Conservation (phyloP, 345 rosid genomes). For the Camelina hispida region DNA sequence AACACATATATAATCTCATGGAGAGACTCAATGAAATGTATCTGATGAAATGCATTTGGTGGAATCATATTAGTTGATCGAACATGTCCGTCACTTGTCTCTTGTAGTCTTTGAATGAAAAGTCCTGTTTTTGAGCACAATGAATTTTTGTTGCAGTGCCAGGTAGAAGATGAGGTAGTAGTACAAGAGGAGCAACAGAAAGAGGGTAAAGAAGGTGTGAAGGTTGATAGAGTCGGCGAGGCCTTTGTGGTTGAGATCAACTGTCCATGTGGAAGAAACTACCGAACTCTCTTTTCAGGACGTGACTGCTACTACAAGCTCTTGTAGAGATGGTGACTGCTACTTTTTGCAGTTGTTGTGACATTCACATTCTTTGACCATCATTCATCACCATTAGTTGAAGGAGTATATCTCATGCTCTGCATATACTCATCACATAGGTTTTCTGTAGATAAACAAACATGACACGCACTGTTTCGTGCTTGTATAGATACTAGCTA, state of each 20-base stretch:
- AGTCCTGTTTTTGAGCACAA: not conserved
- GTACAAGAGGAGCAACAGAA: constrained; percentile 26
- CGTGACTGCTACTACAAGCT: constrained; percentile 51
- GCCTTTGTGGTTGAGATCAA: constrained; percentile 48
- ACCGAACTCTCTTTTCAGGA: constrained; percentile 46
- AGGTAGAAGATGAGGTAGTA: not conserved
- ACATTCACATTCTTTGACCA: too few species aligned
- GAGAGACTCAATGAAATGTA: too few species aligned
- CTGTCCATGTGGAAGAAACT: constrained; percentile 46
- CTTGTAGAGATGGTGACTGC: constrained; percentile 27
- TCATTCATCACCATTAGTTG: too few species aligned
- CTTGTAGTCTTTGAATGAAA: constrained; percentile 2
- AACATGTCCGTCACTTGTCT: not conserved
- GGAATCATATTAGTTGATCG: too few species aligned
- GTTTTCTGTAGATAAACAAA: too few species aligned
- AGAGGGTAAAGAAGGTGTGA: constrained; percentile 45
- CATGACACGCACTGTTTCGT: too few species aligned
- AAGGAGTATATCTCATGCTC: too few species aligned
- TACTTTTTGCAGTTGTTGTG: too few species aligned
- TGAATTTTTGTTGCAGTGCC: constrained; percentile 5
- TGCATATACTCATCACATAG: too few species aligned
- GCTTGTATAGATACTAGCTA: too few species aligned
- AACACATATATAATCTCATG: not conserved
- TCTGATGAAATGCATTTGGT: too few species aligned
- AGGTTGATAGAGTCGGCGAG: constrained; percentile 45